Base-by-base conservation (phyloP, 257 asterid species). In the Leptodermis oblonga region DNA sequence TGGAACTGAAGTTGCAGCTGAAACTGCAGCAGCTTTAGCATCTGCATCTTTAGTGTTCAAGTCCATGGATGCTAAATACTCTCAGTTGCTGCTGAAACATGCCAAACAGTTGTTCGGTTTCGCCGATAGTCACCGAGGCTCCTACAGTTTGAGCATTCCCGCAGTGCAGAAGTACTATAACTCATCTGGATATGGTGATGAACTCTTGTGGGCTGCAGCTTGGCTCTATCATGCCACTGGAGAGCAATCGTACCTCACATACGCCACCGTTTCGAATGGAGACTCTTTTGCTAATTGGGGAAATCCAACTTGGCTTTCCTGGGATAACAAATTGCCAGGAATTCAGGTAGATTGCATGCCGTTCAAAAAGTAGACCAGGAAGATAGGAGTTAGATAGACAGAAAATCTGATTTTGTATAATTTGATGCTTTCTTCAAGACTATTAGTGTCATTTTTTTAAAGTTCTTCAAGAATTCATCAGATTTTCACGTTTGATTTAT, bases 11-110 rank as follows among this genome's bases (percentile, higher is more conserved):
- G 84, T 88, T 43, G 86, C 87, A 14, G 95, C 92, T n/a, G 96
- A 88, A 79, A 84, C 90, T 39, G 89, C 96, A 5, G 92, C 96
- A 25, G 92, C 96, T 15, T 68, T 86, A 87, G 92, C 96, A 0
- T 77, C 92, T 28, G 86, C 92, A 8, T 88, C 92, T 9, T 72
- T 88, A 36, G 92, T 83, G 4, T 86, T 83, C 77, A 67, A 73
- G 67, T 70, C 80, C 4, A 77, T 65, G n/a, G 56, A 84, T 51
- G 18, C 70, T 3, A 64, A 51, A 0, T 88, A 88, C 73, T 84
- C 96, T 12, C 45, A 72, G 15, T 45, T 54, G 56, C 87, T 88
- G 62, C 78, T 88, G 12, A 54, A 72, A 31, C 92, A 88, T 45
- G 84, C 96, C 54, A n/a, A 61, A 22, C 71, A 86, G 42, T 63